A percentile compares a stretch with the other conserved stretches of the same genome.
phyloP scores from a whole-genome alignment of 164 flowering plant genomes.

The Kingdonia uniflora region DNA sequence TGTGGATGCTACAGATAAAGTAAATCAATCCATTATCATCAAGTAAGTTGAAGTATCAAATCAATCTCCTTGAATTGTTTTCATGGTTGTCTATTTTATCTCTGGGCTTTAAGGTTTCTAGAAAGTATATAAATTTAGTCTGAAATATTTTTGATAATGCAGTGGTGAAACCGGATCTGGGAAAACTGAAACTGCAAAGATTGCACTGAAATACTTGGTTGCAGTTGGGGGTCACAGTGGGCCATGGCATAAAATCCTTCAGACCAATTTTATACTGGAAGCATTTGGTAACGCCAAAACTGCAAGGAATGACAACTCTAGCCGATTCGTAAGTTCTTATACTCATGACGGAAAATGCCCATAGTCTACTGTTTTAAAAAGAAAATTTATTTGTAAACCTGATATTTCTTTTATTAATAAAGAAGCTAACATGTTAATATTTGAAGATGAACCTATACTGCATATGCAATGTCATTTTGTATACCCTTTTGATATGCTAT shows the following conservation, averaged over 20 bases:
- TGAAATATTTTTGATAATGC: conserved; percentile 5
- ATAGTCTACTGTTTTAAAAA: too few relatives aligned
- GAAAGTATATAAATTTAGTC: not conserved
- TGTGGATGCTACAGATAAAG: conserved; percentile 48
- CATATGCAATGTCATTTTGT: too few relatives aligned
- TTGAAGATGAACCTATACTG: too few relatives aligned
- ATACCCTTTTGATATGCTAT: too few relatives aligned
- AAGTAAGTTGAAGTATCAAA: conserved; percentile 33
- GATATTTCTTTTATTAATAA: too few relatives aligned
- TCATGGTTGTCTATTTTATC: not conserved
- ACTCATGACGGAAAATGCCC: too few relatives aligned
- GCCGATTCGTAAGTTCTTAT: conserved; percentile 47
- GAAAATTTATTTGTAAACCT: too few relatives aligned
- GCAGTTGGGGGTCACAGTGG: conserved; percentile 58
- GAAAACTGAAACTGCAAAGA: conserved; percentile 81
- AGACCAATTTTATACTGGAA: conserved; percentile 62
- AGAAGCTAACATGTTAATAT: too few relatives aligned
- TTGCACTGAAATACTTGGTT: conserved; percentile 70
- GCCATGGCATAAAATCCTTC: conserved; percentile 43
- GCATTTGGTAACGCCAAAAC: conserved; percentile 99
- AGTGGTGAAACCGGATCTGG: conserved; percentile 98
- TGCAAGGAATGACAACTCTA: conserved; percentile 73
- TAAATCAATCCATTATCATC: conserved; percentile 74
- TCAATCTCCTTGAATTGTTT: not conserved
- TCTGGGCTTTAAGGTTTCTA: not conserved